These are phyloP conservation scores for Onygenales sp. DNA, from an alignment of 2,329 filamentous ascomycete species.

Conservation along the genomic window DNA sequence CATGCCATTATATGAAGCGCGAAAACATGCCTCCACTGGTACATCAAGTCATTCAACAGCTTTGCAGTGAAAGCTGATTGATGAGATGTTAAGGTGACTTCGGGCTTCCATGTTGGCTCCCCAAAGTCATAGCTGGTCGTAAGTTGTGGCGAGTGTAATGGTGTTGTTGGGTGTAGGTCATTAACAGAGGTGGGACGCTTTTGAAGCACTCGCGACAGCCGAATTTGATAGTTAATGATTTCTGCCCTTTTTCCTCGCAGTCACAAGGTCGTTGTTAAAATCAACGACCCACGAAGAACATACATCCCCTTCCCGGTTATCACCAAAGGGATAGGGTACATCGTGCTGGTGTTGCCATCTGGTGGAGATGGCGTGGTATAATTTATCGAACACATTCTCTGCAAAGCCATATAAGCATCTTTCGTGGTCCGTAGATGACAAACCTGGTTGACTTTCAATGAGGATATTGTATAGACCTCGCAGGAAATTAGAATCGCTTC, in stretches of 20 bases:
- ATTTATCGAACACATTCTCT: neutral
- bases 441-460: neutral
- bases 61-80: conserved; percentile 2
- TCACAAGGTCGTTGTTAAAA: conserved; percentile 6
- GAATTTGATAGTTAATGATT: conserved; percentile 1
- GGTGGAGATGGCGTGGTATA: neutral
- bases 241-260: neutral
- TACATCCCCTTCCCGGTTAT: conserved; percentile 1
- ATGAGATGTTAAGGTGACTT: neutral
- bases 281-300: conserved; percentile 7
- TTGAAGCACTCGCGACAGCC: neutral
- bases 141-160: neutral
- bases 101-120: conserved; percentile 1
- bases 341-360: conserved; percentile 6
- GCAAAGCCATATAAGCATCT: neutral
- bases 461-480: neutral
- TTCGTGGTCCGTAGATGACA: neutral
- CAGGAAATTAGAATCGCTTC: neutral
- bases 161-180: neutral
- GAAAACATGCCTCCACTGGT: conserved; percentile 10
- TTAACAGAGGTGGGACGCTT: neutral
- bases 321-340: conserved; percentile 8
- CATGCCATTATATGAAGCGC: conserved; percentile 5
- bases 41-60: conserved; percentile 6
- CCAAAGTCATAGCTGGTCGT: neutral